Conservation (phyloP, 2,329 filamentous ascomycete genomes). For the Fusarium sp. region DNA sequence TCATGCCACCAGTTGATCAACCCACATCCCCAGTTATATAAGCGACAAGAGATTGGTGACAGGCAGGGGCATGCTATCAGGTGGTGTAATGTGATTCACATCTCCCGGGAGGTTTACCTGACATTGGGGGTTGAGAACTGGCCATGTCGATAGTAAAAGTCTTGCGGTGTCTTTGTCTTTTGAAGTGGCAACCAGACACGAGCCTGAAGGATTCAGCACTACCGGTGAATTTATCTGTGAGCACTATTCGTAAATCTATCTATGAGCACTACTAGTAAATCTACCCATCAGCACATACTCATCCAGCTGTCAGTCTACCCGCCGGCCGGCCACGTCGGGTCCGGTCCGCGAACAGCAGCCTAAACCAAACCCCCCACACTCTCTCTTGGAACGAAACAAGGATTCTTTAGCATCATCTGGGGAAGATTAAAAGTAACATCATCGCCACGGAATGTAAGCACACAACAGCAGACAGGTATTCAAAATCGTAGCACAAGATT, state of each 20-base stretch:
- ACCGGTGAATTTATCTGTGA: too few relatives aligned
- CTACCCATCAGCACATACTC: too few relatives aligned
- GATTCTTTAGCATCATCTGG: background rate
- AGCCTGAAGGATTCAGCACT: too few relatives aligned
- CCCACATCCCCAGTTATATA: background rate
- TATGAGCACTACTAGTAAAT: too few relatives aligned
- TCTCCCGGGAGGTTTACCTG: background rate
- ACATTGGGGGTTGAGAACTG: too few relatives aligned
- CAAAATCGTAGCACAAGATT: background rate
- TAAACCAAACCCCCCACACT: slow-evolving; percentile 8
- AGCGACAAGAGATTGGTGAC: background rate
- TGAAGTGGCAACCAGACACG: too few relatives aligned
- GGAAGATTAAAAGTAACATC: slow-evolving; percentile 26
- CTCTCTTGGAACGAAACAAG: slow-evolving; percentile 5
- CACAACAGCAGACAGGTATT: background rate
- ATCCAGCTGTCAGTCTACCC: too few relatives aligned
- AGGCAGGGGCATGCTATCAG: background rate
- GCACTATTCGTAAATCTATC: too few relatives aligned
- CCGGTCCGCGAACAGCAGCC: too few relatives aligned
- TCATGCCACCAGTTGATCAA: background rate
- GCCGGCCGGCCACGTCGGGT: too few relatives aligned
- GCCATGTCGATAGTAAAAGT: too few relatives aligned
- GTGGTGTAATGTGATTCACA: background rate
- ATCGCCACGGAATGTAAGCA: background rate
- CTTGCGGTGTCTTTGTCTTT: too few relatives aligned